Conservation (phyloP, 495 filamentous ascomycete genomes). For the Ascodesmis nigricans region DNA sequence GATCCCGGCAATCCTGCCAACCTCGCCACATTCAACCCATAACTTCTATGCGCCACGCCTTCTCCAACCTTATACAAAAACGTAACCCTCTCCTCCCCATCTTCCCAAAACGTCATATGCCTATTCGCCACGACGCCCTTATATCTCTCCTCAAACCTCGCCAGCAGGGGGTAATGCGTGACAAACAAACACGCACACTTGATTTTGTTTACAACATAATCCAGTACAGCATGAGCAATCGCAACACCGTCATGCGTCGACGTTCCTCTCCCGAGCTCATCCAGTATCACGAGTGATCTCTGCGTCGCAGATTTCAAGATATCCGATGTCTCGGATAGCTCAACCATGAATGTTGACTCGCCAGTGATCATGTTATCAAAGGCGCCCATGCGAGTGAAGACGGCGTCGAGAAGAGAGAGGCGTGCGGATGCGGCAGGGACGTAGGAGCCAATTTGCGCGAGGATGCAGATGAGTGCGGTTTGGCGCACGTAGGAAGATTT, state of each 20-base stretch:
- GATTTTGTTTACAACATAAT: constrained; percentile 54
- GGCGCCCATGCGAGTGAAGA: constrained; percentile 92
- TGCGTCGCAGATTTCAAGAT: constrained; percentile 75
- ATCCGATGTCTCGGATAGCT: constrained; percentile 72
- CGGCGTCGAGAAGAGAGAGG: constrained; percentile 69
- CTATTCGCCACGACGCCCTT: constrained; percentile 22
- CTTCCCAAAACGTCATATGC: constrained; percentile 28
- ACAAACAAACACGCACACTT: constrained; percentile 74
- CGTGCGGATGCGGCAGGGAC: constrained; percentile 56
- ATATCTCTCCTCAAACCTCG: constrained; percentile 45
- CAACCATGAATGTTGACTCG: constrained; percentile 94
- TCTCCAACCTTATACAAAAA: constrained; percentile 69
- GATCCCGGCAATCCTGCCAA: constrained; percentile 58
- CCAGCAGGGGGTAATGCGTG: constrained; percentile 84
- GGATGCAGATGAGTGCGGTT: constrained; percentile 73
- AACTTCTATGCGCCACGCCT: constrained; percentile 78
- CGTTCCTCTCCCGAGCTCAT: constrained; percentile 84
- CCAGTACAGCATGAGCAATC: constrained; percentile 79
- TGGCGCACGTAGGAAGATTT: constrained; percentile 90
- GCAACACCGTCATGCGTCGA: constrained; percentile 89
- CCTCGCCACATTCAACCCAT: constrained; percentile 81
- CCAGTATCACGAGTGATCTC: constrained; percentile 68
- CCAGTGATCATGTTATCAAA: constrained; percentile 90
- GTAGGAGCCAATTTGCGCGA: constrained; percentile 87
- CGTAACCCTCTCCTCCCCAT: constrained; percentile 36